These are phyloP conservation scores for Sarcodon aspratus DNA, from an alignment of 768 basidiomycete genomes.

Conservation along the genomic window DNA sequence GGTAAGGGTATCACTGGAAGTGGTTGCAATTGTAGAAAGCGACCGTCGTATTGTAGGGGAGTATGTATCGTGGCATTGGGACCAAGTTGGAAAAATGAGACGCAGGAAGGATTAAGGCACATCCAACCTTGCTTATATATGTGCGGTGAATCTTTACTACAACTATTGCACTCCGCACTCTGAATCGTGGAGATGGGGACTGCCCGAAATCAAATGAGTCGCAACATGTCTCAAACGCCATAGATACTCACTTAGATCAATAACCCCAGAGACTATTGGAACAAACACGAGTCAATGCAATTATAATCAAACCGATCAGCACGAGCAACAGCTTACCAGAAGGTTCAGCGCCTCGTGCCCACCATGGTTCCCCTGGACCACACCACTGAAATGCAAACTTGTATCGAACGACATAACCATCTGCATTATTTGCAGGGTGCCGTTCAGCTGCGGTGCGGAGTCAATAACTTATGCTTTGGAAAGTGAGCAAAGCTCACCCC, in stretches of 20 bases:
- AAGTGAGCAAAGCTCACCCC: constrained; percentile 36
- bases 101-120: constrained; percentile 51
- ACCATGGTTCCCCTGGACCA: constrained; percentile 50
- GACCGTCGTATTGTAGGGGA: constrained; percentile 32
- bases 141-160: constrained; percentile 31
- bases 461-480: constrained; percentile 4
- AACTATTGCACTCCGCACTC: constrained; percentile 27
- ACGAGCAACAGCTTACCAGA: neutral
- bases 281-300: neutral
- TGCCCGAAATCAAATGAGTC: too few species aligned
- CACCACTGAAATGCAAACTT: constrained; percentile 87
- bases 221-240: too few species aligned
- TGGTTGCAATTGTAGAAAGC: constrained; percentile 29
- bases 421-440: constrained; percentile 34
- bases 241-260: too few species aligned
- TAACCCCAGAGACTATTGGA: too few species aligned
- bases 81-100: constrained; percentile 37
- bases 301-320: neutral
- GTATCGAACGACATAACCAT: constrained; percentile 53
- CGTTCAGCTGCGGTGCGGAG: constrained; percentile 40
- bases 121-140: constrained; percentile 50
- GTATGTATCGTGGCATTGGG: constrained; percentile 14
- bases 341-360: constrained; percentile 15
- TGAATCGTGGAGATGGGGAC: neutral
- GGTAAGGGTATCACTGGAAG: constrained; percentile 21